Percentiles rank a stretch among this genome's conserved stretches.
phyloP scores from a whole-genome alignment of 2,329 filamentous ascomycete genomes.

The Penicillium sp. region DNA sequence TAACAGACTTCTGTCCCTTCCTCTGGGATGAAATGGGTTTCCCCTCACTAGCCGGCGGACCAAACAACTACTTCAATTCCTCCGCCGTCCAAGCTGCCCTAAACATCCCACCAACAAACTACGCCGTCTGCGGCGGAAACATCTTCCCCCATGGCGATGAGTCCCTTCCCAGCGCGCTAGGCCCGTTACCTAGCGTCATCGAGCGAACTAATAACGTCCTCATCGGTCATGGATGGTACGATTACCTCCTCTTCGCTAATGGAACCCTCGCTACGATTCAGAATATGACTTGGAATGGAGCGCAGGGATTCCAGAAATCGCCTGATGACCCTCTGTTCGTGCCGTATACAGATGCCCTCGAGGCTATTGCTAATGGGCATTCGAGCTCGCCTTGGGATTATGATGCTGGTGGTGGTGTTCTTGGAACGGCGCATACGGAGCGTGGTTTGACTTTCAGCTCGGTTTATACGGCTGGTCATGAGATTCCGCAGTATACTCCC shows the following conservation, averaged over 20 bases:
- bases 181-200: conserved; percentile 64
- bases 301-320: conserved; percentile 63
- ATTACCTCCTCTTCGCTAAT: conserved; percentile 66
- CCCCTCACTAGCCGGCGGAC: conserved; percentile 64
- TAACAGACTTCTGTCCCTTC: conserved; percentile 68
- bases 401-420: conserved; percentile 59
- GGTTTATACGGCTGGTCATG: conserved; percentile 64
- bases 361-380: conserved; percentile 37
- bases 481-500: conserved; percentile 63
- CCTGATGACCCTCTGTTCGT: conserved; percentile 67
- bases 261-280: conserved; percentile 71
- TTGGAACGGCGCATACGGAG: conserved; percentile 71
- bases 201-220: conserved; percentile 71
- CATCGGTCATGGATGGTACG: conserved; percentile 68
- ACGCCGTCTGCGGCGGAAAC: conserved; percentile 43
- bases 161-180: conserved; percentile 37
- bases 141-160: conserved; percentile 50
- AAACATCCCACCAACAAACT: conserved; percentile 52
- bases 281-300: conserved; percentile 76
- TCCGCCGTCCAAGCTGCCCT: conserved; percentile 66
- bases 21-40: conserved; percentile 67
- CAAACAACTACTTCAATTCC: conserved; percentile 66
- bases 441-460: conserved; percentile 70
- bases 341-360: conserved; percentile 53
- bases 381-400: conserved; percentile 39